Base-by-base conservation (phyloP, 345 rosid species). In the Populus deltoides region DNA sequence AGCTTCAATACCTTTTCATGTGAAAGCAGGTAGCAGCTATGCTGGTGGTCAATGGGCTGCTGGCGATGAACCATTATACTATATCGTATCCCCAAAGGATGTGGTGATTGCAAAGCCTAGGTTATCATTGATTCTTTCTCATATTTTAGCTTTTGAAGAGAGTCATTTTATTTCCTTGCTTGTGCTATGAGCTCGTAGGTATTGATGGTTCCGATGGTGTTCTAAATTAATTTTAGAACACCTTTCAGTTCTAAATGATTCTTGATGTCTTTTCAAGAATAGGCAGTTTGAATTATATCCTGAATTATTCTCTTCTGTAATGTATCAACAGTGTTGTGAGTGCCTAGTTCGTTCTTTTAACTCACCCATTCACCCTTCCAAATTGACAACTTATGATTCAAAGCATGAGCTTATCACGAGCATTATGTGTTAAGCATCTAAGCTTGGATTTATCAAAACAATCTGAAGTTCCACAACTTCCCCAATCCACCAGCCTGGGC, bases 31-130 rank as follows among this genome's bases (percentile, higher is more conserved):
- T 81, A 94, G 97, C 83, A 97, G 99, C 80, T 91, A 97, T 80
- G 97, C 93, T 82, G 97, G 99, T 79, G 98, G 99, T 73, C 99
- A 92, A 86, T 97, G 99, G 99, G 96, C 97, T 71, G 93, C 99
- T 86, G 98, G 98, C 76, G 98, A 97, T 85, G 99, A 97, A 84
- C 97, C 99, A 35, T 71, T 89, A 73, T 97, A 92, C 86, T 94
- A 97, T 85, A 74, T 97, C 73, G 98, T 97, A 63, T 97, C 99
- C 17, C 99, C 95, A 35, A 97, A 97, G 87, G 99, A 97, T 85
- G 97, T 97, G 66, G 96, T 97, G 80, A 92, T 97, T 83, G 97
- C 99, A 86, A 97, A 97, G 82, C 97, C 99, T 77, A 94, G 99
- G 99, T 92, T 71, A 78, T 85, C 82, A 8, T 78, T 67, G 51